A percentile compares a stretch with the other conserved stretches of the same genome.
These are phyloP conservation scores for Botrytis elliptica DNA, from an alignment of 2,329 filamentous ascomycete species.

Conservation along the genomic window DNA sequence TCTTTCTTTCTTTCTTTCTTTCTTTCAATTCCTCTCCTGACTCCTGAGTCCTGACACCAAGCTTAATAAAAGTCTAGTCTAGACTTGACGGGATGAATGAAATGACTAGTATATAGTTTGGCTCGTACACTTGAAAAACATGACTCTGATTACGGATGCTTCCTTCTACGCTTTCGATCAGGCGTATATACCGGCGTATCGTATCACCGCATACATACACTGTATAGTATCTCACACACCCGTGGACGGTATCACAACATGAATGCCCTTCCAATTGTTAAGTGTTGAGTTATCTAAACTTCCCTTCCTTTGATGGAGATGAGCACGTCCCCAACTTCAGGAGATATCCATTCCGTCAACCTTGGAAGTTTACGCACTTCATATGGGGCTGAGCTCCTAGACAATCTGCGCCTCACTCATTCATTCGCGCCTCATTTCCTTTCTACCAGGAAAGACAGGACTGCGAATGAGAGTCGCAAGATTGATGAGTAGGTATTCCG, in stretches of 20 bases:
- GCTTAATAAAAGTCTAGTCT: not conserved
- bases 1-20: not conserved
- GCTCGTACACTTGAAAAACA: not conserved
- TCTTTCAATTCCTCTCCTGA: not conserved
- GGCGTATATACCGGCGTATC: not conserved
- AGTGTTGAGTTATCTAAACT: not conserved
- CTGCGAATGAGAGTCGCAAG: not conserved
- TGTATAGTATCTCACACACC: not conserved
- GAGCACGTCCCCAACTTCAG: conserved; percentile 13
- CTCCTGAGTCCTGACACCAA: not conserved
- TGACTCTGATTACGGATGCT: not conserved
- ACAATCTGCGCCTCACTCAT: conserved; percentile 18
- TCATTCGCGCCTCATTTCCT: conserved; percentile 7
- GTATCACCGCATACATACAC: not conserved
- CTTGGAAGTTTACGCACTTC: conserved; percentile 11
- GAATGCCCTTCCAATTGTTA: not conserved
- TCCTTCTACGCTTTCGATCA: not conserved
- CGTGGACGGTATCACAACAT: not conserved
- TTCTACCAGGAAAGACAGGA: conserved; percentile 5
- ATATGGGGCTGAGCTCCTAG: conserved; percentile 22
- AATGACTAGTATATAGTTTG: not conserved
- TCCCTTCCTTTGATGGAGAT: conserved; percentile 4
- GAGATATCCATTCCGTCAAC: conserved; percentile 17
- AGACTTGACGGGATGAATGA: not conserved
- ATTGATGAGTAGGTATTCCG: not conserved